A percentile compares a stretch with the other conserved stretches of the same genome.
Conservation (phyloP, 257 asterid species). For the Ehretia macrophylla region DNA sequence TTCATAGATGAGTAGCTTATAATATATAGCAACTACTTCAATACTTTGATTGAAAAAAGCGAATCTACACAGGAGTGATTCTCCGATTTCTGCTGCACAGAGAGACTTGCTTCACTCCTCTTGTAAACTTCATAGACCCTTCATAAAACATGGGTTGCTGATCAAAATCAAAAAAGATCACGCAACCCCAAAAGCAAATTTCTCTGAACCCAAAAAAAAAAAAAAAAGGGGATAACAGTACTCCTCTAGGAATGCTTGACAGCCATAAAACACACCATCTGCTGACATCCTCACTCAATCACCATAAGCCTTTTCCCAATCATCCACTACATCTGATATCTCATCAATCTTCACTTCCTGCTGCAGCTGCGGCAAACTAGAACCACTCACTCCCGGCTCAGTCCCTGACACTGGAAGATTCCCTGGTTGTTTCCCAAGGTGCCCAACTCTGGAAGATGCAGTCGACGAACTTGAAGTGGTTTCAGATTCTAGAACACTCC, state of each 20-base stretch:
- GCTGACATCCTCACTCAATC: conserved; percentile 29
- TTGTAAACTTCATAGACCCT: neutral
- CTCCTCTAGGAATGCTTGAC: neutral
- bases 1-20: neutral
- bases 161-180: conserved; percentile 9
- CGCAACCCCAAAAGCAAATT: conserved; percentile 14
- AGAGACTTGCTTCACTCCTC: neutral
- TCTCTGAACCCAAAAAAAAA: neutral
- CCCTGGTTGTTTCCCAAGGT: conserved; percentile 24
- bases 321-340: conserved; percentile 65
- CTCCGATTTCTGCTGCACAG: neutral
- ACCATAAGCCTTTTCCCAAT: conserved; percentile 91
- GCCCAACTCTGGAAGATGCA: conserved; percentile 20
- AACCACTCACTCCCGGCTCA: conserved; percentile 20
- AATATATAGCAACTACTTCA: neutral
- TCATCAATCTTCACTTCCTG: conserved; percentile 24
- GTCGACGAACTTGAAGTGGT: conserved; percentile 32
- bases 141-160: conserved; percentile 1
- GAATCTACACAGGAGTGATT: neutral
- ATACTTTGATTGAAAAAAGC: neutral
- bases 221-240: neutral
- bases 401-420: conserved; percentile 16
- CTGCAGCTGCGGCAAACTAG: conserved; percentile 14
- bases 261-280: neutral
- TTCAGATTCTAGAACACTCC: conserved; percentile 64